Evolutionary conservation across 2,329 filamentous ascomycete genomes (phyloP), one percentile per base, ranked within the genome.

Genomic region (Bertia moriformis): DNA sequence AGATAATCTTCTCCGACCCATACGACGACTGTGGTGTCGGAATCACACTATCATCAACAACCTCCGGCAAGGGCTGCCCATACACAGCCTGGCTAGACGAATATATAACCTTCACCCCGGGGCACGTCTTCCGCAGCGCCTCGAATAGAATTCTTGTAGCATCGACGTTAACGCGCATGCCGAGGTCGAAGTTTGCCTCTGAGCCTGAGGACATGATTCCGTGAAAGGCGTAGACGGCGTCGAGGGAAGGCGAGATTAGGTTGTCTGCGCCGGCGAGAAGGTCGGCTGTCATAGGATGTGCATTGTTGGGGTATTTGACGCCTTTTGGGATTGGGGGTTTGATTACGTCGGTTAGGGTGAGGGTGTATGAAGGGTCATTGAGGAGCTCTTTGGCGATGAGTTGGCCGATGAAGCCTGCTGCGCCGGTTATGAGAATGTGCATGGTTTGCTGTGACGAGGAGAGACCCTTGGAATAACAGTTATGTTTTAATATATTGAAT

Each of bases 161-260:
- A 45, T 78, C 69, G 38, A 79, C 62, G 51, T 80, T 79, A 39
- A 78, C 73, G 30, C 58, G 61, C 43, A 76, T 60, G 2, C 71
- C 73, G 1, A 76, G 59, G 38, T 72, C 68, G 44, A 71, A 73
- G 54, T 78, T 66, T 32, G 69, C 69, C 54, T 79, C 74, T 14
- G 72, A 69, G 4, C 72, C 73, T 12, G 68, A 67, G 0, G 73
- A 78, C 75, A 80, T 79, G 60, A 79, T 76, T 44, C 75, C 75
- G 54, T 80, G 75, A 52, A 80, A 71, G 47, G 76, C 61, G 56
- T 74, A 79, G 42, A 70, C 62, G 37, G 68, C 67, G 42, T 66
- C 60, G 3, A 73, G 57, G 1, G 66, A 63, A 18, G 58, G 55
- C 18, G 55, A 45, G 22, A 61, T 54, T 4, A 63, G 43, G 12